A percentile compares a stretch with the other conserved stretches of the same genome.
Evolutionary conservation across 139 green algal genomes (phyloP).

Genomic region (Chlamydomonas eustigma): DNA sequence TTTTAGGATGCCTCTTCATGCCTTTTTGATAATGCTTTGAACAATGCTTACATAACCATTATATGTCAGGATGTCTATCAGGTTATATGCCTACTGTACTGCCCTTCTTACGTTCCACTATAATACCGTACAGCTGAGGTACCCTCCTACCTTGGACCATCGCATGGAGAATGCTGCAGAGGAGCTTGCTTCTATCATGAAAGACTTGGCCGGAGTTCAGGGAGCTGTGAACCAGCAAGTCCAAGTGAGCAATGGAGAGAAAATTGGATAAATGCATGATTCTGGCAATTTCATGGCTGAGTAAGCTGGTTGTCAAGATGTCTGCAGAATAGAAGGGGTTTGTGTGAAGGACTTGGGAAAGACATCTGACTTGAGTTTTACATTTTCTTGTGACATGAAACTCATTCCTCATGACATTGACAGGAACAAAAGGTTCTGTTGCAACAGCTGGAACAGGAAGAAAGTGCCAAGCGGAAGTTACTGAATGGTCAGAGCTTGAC

Average conservation of each 20-base stretch:
- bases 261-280: too few species aligned
- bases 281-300: too few species aligned
- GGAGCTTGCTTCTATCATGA: conserved; percentile 72
- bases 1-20: too few species aligned
- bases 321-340: background rate
- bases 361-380: background rate
- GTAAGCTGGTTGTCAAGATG: too few species aligned
- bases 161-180: conserved; percentile 72
- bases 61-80: too few species aligned
- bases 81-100: too few species aligned
- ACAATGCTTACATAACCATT: too few species aligned
- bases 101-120: too few species aligned
- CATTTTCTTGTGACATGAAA: background rate
- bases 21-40: too few species aligned
- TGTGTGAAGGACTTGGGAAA: background rate
- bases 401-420: too few species aligned
- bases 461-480: conserved; percentile 34
- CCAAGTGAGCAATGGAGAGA: conserved; percentile 1
- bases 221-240: background rate
- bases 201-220: conserved; percentile 53
- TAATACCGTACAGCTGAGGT: conserved; percentile 51
- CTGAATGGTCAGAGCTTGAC: too few species aligned
- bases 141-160: conserved; percentile 83
- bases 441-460: conserved; percentile 22
- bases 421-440: conserved; percentile 14